Base-by-base conservation (phyloP, 192 early-diverging fungal genomes). In the Coemansia sp. region DNA sequence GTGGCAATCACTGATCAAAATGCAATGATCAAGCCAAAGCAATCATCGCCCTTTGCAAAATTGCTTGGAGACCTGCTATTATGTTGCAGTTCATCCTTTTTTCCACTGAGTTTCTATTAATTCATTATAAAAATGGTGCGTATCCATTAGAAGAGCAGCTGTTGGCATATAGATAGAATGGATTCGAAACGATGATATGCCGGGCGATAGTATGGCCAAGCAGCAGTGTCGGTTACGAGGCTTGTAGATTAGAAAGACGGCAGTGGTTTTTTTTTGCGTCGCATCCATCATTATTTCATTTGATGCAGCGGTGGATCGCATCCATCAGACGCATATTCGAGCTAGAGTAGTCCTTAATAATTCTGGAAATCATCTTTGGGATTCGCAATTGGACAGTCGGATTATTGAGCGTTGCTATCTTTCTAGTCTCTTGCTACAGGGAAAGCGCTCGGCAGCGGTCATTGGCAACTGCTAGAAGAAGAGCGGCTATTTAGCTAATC, bases 51-150 rank as follows among this genome's bases (percentile, higher is more conserved):
- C 30, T 30, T 30, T 30, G 30, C 39, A 41, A 41, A 41, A 41
- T 14, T 8, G 39, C 1, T 41, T 41, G 9, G 12, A 41, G 39
- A 41, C 39, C 12, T 41, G 39, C 39, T 41, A 6, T 12, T 41
- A 6, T 6, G 39, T 8, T 14, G 39, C 1, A 41, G 60, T 43
- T 62, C 64, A 48, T 30, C 60, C 64, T 66, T 69, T 68, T 75
- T 63, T 56, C 73, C 63, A 56, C 26, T 55, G 62, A 61, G 38
- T 61, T 35, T 63, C 56, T 15, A 70, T 49, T 64, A 53, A 49
- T 64, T 64, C 49, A 39, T 44, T 46, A 56, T 49, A 46, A 79
- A 73, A 79, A 79, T 79, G 77, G 77, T 79, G 64, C 77, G 77
- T 74, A 79, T 79, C 77, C 72, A 71, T 79, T 43, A 24, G 34